phyloP scores from a whole-genome alignment of 768 basidiomycete species.

The Cystobasidium tubakii region DNA sequence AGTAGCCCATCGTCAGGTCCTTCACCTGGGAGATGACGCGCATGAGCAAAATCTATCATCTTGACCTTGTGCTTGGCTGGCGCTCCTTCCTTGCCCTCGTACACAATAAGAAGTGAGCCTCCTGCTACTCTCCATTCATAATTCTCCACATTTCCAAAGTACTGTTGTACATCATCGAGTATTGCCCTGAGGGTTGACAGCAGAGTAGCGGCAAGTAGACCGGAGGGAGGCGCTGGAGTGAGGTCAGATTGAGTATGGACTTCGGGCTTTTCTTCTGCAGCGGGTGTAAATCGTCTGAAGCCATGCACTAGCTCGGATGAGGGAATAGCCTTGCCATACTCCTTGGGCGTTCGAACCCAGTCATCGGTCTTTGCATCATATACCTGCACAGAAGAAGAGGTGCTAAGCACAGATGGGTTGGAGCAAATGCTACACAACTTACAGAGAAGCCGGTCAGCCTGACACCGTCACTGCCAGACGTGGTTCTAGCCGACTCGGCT shows the following conservation, averaged over 20 bases:
- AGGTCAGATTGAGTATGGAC: conserved; percentile 8
- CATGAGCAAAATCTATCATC: conserved; percentile 93
- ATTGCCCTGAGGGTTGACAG: conserved; percentile 60
- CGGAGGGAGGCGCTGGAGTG: conserved; percentile 12
- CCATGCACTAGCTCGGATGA: conserved; percentile 67
- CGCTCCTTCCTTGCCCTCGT: conserved; percentile 59
- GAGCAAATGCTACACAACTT: conserved; percentile 42
- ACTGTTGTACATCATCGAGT: conserved; percentile 50
- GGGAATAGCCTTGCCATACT: conserved; percentile 72
- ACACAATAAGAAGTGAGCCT: conserved; percentile 71
- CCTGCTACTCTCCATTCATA: conserved; percentile 76
- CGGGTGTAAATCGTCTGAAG: conserved; percentile 64
- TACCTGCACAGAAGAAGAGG: conserved; percentile 54
- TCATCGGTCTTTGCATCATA: conserved; percentile 59
- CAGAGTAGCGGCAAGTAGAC: conserved; percentile 17
- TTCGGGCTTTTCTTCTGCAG: conserved; percentile 26
- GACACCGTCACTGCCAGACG: conserved; percentile 68
- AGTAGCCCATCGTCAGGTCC: conserved; percentile 77
- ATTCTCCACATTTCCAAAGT: conserved; percentile 55
- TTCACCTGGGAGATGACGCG: conserved; percentile 60
- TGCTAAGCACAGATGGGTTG: conserved; percentile 8
- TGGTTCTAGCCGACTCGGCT: conserved; percentile 62
- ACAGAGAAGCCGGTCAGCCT: conserved; percentile 88
- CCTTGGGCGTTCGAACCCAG: conserved; percentile 64
- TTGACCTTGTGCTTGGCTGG: conserved; percentile 57